These are phyloP conservation scores for Solanum infundibuliforme DNA, from an alignment of 257 asterid species.

Conservation along the genomic window DNA sequence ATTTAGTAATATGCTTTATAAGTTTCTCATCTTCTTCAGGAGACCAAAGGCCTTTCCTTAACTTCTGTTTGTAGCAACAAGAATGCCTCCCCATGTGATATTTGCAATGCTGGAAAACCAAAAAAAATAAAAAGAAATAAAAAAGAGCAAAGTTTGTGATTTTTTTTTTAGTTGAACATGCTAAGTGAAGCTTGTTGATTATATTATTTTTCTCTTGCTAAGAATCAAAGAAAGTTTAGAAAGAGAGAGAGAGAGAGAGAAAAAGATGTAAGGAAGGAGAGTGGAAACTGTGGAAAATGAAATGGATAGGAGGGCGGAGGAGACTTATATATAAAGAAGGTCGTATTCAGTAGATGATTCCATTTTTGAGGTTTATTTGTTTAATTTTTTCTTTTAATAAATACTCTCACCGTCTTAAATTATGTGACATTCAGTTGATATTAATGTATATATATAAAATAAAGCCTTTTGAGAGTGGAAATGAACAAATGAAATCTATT, in stretches of 20 bases:
- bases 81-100: slow-evolving; percentile 83
- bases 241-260: background rate
- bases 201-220: background rate
- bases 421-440: background rate
- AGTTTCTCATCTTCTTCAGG: slow-evolving; percentile 98
- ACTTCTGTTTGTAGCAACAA: slow-evolving; percentile 80
- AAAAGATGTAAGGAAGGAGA: background rate
- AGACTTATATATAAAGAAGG: background rate
- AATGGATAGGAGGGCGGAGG: background rate
- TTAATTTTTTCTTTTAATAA: background rate
- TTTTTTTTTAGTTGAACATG: background rate
- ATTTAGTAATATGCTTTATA: slow-evolving; percentile 59
- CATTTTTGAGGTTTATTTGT: background rate
- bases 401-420: background rate
- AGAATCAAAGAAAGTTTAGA: background rate
- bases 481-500: too few species aligned
- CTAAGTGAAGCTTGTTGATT: background rate
- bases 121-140: background rate
- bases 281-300: slow-evolving; percentile 5
- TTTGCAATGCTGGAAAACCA: slow-evolving; percentile 14
- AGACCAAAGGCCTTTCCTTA: slow-evolving; percentile 95
- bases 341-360: slow-evolving; percentile 4
- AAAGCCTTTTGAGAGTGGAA: background rate
- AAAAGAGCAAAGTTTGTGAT: background rate
- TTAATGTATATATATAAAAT: too few species aligned